Conservation (phyloP, 2,329 filamentous ascomycete genomes). For the Trichophyton benhamiae region DNA sequence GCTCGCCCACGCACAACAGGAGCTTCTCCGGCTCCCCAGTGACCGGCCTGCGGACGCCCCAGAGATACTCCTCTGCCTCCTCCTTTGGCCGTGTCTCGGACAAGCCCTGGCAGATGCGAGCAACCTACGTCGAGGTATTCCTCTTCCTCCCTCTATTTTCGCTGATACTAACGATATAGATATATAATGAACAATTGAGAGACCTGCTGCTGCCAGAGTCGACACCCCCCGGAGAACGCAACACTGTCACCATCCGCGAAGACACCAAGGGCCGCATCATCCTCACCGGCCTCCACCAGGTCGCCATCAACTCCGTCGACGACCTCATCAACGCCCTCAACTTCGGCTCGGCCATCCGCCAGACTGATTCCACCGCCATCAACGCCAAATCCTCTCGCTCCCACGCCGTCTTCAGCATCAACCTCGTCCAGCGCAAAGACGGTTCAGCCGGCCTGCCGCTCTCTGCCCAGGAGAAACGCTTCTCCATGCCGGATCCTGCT, state of each 20-base stretch:
- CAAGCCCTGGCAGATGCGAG: conserved; percentile 80
- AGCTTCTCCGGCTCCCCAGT: conserved; percentile 40
- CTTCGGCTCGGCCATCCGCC: conserved; percentile 84
- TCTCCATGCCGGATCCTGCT: conserved; percentile 73
- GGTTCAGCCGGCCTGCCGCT: conserved; percentile 33
- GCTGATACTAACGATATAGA: conserved; percentile 42
- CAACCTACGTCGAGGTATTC: conserved; percentile 66
- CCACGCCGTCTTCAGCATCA: conserved; percentile 92
- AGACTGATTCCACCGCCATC: conserved; percentile 93
- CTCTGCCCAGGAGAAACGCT: conserved; percentile 62
- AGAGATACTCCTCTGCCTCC: conserved; percentile 52
- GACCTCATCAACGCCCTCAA: conserved; percentile 81
- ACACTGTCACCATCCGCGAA: conserved; percentile 79
- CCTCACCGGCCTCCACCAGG: conserved; percentile 75
- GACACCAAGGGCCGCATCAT: conserved; percentile 91
- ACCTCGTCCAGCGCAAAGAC: conserved; percentile 69
- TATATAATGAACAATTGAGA: conserved; percentile 92
- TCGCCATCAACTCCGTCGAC: conserved; percentile 81
- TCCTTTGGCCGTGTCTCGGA: conserved; percentile 42
- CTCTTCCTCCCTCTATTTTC: not conserved
- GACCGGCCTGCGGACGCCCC: conserved; percentile 67
- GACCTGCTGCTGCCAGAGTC: conserved; percentile 75
- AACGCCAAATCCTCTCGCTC: conserved; percentile 97
- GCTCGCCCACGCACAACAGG: conserved; percentile 37
- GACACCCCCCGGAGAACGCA: conserved; percentile 56